Evolutionary conservation across 2,329 filamentous ascomycete species (phyloP), one percentile per base, ranked within the genome.

Genomic region (Arthrinium puccinioides): DNA sequence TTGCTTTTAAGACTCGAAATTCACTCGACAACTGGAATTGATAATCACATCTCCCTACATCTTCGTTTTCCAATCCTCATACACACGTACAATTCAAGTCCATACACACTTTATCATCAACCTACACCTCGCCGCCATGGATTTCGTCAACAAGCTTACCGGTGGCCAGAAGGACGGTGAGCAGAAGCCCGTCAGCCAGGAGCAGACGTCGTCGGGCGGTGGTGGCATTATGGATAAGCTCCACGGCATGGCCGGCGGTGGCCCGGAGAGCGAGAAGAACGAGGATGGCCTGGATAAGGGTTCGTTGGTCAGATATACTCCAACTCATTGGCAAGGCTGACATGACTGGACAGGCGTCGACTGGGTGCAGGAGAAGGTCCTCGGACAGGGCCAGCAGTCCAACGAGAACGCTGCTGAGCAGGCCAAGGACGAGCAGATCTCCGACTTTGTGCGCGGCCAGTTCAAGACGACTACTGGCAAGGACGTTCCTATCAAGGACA

Each of bases 211-310:
- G 61, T 44, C 55, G 59, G 36, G 42, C 45, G 57, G 60, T 25
- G 67, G 73, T 42, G 77, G 79, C 42, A 57, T 88, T 46, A 72
- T 77, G 56, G 73, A 82, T 63, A 87, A 85, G 66, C 36, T 89
- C 42, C 86, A 90, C 66, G 56, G 62, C 40, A 69, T 79, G 47
- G 82, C 82, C 15, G 86, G 86, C 24, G 86, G 86, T 37, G 86
- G 86, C 25, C 62, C 62, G 23, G 67, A 84, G 60, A 79, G 81
- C 55, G 86, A 90, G 73, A 81, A 87, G 74, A 84, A 88, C 50
- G 85, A 92, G 61, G 84, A 90, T 54, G 64, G 60, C n/a, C 74
- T 92, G 36, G 86, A 92, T 66, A 92, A 92, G 67, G 81, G 84
- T 87, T 44, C 18, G 43, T 43, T 21, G 13, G 16, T 33, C n/a